phyloP scores from a whole-genome alignment of 2,329 filamentous ascomycete genomes.

The Emergomyces pasteurianus region DNA sequence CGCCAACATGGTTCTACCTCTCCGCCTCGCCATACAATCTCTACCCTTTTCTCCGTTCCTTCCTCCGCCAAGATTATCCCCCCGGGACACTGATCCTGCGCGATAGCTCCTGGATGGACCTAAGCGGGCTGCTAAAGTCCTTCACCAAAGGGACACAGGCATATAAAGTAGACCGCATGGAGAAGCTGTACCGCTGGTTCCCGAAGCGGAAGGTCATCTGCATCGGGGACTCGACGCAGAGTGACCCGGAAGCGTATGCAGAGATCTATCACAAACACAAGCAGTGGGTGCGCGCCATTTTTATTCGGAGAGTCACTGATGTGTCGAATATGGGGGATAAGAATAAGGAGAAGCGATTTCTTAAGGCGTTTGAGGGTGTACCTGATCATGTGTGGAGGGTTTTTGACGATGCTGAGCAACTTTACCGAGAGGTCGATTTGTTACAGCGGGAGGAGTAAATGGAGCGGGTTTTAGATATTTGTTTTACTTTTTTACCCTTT shows the following conservation, averaged over 20 bases:
- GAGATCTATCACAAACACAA: conserved; percentile 58
- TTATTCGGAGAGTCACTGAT: conserved; percentile 72
- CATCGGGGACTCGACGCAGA: conserved; percentile 84
- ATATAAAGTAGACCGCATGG: conserved; percentile 75
- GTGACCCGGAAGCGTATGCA: conserved; percentile 81
- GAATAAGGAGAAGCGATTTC: conserved; percentile 64
- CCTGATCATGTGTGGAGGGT: conserved; percentile 64
- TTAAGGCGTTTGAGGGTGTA: conserved; percentile 67
- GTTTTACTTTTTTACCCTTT: background rate
- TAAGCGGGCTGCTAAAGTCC: conserved; percentile 65
- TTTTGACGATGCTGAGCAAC: conserved; percentile 64
- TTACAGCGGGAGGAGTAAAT: conserved; percentile 15
- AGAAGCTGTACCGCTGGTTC: conserved; percentile 66
- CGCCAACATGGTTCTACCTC: conserved; percentile 80
- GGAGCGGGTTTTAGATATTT: background rate
- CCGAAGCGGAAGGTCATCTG: conserved; percentile 68
- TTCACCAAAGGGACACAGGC: conserved; percentile 69
- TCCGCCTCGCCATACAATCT: conserved; percentile 91
- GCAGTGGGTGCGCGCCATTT: conserved; percentile 70
- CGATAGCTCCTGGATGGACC: conserved; percentile 74
- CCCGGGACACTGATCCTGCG: conserved; percentile 72
- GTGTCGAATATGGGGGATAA: conserved; percentile 63
- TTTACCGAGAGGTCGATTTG: conserved; percentile 27
- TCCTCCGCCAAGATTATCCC: conserved; percentile 60
- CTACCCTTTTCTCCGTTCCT: conserved; percentile 71